These are phyloP conservation scores for Myriangium duriaei DNA, from an alignment of 2,329 filamentous ascomycete genomes.

Conservation along the genomic window DNA sequence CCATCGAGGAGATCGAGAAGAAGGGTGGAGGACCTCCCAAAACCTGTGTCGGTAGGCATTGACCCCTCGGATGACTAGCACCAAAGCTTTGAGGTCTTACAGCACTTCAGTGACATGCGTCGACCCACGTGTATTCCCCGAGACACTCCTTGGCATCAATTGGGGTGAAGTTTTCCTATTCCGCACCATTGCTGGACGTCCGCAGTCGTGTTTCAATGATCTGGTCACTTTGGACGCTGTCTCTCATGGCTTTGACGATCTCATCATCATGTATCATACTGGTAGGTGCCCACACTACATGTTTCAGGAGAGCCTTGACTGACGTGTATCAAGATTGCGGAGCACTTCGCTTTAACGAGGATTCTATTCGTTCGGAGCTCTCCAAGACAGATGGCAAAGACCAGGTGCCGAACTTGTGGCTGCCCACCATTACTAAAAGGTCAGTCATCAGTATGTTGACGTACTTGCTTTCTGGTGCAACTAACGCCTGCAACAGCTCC, in stretches of 20 bases:
- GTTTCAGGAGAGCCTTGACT: too few species aligned
- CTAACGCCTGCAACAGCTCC: too few species aligned
- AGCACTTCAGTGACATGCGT: neutral
- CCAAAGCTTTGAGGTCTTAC: neutral
- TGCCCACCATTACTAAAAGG: neutral
- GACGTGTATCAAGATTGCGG: neutral
- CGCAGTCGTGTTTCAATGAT: neutral
- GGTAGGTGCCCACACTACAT: too few species aligned
- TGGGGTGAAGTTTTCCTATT: neutral
- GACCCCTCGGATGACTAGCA: neutral
- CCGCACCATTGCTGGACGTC: neutral
- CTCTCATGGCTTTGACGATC: neutral
- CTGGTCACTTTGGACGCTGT: neutral
- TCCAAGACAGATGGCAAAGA: neutral
- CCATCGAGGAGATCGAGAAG: neutral
- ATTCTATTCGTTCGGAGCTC: neutral
- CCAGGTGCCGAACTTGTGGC: neutral
- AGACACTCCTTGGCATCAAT: neutral
- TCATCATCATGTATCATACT: neutral
- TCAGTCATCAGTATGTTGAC: too few species aligned
- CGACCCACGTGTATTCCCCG: neutral
- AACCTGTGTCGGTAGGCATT: neutral
- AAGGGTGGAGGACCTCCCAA: neutral
- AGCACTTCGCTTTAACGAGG: neutral
- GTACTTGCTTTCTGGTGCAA: too few species aligned